Base-by-base conservation (phyloP, 2,329 filamentous ascomycete species). In the Bipolaris victoriae region DNA sequence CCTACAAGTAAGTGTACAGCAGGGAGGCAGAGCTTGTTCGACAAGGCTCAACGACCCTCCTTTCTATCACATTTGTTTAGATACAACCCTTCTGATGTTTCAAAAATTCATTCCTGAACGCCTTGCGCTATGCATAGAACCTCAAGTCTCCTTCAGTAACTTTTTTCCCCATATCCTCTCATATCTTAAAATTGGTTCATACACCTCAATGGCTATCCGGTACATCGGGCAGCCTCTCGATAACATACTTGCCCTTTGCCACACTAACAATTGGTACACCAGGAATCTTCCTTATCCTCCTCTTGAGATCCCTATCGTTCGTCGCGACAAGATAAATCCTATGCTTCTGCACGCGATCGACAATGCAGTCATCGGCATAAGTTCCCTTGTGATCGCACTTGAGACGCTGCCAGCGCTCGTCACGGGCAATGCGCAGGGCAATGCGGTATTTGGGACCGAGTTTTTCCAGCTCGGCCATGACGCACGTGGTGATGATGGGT, bases 341-440 rank as follows among this genome's bases (percentile, higher is more conserved):
- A 57, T 79, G 76, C 69, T 80, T 80, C 64, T 80, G 69, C 5
- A 81, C 78, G 6, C 80, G 67, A 33, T 75, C 71, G 40, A 74
- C 71, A 7, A 75, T 65, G 44, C 72, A 75, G 78, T 97, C 92
- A 79, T 97, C 92, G 7, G 92, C 90, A 78, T 93, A 92, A 0
- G 86, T 88, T 41, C 92, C 92, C 77, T 92, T 94, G 81, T 98
- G 95, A 67, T 94, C 91, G 77, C 95, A 99, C 73, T 89, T 86
- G 46, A 97, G 78, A 49, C 93, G 81, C 74, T 94, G 88, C 85
- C 91, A 98, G 59, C 94, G 81, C 77, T 96, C 91, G 74, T 99
- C 95, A 52, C 93, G 82, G 0, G 95, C 95, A 51, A 97, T 92
- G 13, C 90, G 83, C 55, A 96, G 78, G 1, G 94, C 93, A 53